phyloP scores from a whole-genome alignment of 495 filamentous ascomycete genomes.

The Penicillium atrosanguineum region DNA sequence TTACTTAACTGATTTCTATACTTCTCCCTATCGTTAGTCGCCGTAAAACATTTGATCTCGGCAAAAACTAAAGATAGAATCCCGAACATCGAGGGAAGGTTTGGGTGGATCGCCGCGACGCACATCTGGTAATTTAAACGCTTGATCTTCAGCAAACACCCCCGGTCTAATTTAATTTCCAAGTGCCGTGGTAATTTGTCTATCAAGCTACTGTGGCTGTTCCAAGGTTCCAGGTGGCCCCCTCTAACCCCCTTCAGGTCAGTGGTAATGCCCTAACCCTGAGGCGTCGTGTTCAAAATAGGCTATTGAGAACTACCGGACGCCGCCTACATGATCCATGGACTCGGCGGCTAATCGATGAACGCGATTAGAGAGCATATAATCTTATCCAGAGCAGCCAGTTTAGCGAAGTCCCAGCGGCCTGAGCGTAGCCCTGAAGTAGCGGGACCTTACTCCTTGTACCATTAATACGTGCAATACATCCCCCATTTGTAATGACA shows the following conservation, averaged over 20 bases:
- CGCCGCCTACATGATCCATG: not conserved
- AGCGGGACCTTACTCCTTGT: not conserved
- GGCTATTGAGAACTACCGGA: not conserved
- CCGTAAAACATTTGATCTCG: not conserved
- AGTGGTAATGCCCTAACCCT: not conserved
- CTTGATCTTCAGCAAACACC: constrained; percentile 1
- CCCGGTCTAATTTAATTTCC: not conserved
- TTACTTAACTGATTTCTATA: not conserved
- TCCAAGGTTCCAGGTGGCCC: too few relatives aligned
- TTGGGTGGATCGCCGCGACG: not conserved
- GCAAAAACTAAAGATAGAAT: not conserved
- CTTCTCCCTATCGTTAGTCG: not conserved
- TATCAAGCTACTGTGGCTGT: too few relatives aligned
- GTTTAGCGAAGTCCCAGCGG: not conserved
- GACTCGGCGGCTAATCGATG: not conserved
- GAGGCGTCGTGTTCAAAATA: not conserved
- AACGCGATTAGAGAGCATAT: too few relatives aligned
- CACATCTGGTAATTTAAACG: constrained; percentile 1
- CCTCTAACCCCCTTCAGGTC: too few relatives aligned
- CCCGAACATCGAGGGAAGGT: not conserved
- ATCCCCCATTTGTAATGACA: not conserved
- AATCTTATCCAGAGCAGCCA: not conserved
- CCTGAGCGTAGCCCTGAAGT: not conserved
- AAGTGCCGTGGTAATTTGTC: not conserved
- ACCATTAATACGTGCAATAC: not conserved